Conservation (phyloP, 2,329 filamentous ascomycete genomes). For the Verticillium zaregamsianum region DNA sequence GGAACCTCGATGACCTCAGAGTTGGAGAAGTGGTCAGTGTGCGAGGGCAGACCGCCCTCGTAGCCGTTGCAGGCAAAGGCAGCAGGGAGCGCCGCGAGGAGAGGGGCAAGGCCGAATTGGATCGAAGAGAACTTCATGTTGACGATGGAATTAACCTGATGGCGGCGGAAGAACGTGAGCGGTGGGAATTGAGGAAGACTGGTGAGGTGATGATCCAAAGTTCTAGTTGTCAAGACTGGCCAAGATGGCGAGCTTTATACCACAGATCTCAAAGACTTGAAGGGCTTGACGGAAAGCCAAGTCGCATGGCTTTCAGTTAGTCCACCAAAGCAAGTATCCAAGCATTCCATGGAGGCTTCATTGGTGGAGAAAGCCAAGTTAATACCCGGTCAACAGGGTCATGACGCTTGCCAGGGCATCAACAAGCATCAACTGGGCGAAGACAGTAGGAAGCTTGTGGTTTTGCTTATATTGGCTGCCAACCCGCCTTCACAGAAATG, state of each 20-base stretch:
- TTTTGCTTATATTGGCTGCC: neutral
- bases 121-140: neutral
- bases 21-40: conserved; percentile 20
- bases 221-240: too few relatives aligned
- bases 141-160: neutral
- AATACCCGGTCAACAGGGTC: neutral
- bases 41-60: conserved; percentile 23
- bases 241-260: too few relatives aligned
- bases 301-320: too few relatives aligned
- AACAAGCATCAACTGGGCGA: neutral
- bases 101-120: neutral
- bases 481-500: neutral
- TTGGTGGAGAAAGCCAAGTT: neutral
- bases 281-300: too few relatives aligned
- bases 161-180: neutral
- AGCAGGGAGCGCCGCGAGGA: conserved; percentile 19
- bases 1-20: conserved; percentile 25
- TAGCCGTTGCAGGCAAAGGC: conserved; percentile 25
- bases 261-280: too few relatives aligned
- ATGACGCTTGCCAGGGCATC: neutral
- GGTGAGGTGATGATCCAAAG: too few relatives aligned
- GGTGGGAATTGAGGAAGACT: neutral
- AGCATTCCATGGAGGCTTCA: neutral
- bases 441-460: neutral
- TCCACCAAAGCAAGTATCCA: neutral